Base-by-base conservation (phyloP, 2,329 filamentous ascomycete species). In the Zymoseptoria brevis region DNA sequence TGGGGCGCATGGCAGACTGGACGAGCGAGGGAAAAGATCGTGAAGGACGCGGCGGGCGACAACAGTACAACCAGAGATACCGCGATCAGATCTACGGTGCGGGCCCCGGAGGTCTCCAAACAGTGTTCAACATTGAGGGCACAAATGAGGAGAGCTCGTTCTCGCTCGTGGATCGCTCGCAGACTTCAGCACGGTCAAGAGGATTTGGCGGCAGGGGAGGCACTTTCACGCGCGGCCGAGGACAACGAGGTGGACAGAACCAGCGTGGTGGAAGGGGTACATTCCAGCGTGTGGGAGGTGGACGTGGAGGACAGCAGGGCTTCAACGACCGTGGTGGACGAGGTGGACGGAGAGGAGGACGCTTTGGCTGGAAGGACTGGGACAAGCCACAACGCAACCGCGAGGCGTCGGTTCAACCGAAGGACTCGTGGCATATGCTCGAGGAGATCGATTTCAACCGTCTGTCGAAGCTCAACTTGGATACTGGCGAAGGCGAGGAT, bases 1-100 rank as follows among this genome's bases (percentile, higher is more conserved):
- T 99, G 61, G 94, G 94, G 72, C 92, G 94, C 75, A 97, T 99
- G 92, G 94, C 94, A 62, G 94, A 99, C 81, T 99, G 94, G 94
- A 96, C 92, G 19, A 73, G 86, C 53, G 94, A 96, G 73, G 86
- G 89, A 75, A 96, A 96, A 79, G 83, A 85, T 67, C 73, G 80
- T 57, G 90, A 94, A 62, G 67, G 65, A 51, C 81, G 91, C 71
- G 88, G 88, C 67, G 89, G 90, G 63, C 82, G 93, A 73, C 86
- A 89, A 75, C 89, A 94, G 73, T 97, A 96, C 77, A 91, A 93
- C 76, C 84, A 93, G 68, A 94, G 92, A 76, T 96, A 88, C 78
- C 87, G 94, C 54, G 93, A 97, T 76, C 93, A 97, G 78, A 90
- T 96, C 55, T 99, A 99, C 75, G 94, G 94, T 67, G 94, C 94